Evolutionary conservation across 2,329 filamentous ascomycete species (phyloP).

Genomic region (Chalaropsis ovoidea): DNA sequence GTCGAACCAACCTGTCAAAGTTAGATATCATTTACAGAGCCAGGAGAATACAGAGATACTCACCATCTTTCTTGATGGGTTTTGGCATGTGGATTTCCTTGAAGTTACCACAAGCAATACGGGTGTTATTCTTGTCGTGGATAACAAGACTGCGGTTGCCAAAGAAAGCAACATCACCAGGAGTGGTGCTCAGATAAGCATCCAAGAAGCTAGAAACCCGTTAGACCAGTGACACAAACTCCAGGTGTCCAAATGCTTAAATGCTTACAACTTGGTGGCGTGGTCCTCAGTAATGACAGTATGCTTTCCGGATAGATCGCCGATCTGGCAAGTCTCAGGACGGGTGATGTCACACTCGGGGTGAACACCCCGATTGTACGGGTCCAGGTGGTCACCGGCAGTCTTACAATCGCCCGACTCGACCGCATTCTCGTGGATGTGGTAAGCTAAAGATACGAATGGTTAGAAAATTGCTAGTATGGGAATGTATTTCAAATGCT

Average conservation of each 20-base stretch:
- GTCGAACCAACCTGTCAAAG: neutral
- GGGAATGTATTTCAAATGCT: neutral
- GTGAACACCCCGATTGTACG: constrained; percentile 42
- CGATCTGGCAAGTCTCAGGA: constrained; percentile 48
- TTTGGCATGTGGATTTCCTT: constrained; percentile 24
- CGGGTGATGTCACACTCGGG: constrained; percentile 39
- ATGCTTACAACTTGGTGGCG: constrained; percentile 28
- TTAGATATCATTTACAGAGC: neutral
- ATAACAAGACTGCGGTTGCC: constrained; percentile 39
- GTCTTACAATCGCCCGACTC: constrained; percentile 42
- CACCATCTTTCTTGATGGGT: neutral
- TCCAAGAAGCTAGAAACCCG: constrained; percentile 34
- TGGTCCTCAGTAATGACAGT: constrained; percentile 36
- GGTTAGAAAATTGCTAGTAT: too few species aligned
- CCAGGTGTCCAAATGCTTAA: constrained; percentile 14
- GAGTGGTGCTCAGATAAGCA: constrained; percentile 35
- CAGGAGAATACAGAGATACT: neutral
- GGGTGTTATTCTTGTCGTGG: constrained; percentile 35
- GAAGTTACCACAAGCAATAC: constrained; percentile 39
- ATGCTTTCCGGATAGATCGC: constrained; percentile 51
- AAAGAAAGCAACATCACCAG: constrained; percentile 37
- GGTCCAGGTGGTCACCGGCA: constrained; percentile 47
- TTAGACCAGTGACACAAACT: neutral
- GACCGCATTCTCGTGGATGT: constrained; percentile 47
- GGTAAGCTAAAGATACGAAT: constrained; percentile 39